Evolutionary conservation across 176 grass and related monocot genomes (phyloP), one percentile per base, ranked within the genome.

Genomic region (Triticum monococcum): DNA sequence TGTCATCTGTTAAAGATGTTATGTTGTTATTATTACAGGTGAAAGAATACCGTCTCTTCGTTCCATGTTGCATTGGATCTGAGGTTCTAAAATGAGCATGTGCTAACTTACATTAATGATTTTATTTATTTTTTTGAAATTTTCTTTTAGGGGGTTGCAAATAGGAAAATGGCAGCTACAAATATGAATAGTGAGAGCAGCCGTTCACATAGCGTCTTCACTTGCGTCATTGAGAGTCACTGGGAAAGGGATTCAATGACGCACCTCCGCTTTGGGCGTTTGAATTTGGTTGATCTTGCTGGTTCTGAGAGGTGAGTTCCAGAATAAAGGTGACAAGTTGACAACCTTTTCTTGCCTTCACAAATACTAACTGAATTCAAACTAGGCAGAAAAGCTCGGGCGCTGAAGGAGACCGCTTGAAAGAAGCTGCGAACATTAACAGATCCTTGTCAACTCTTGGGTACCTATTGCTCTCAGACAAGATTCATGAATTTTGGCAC

Each of bases 381-480:
- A 90, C 81, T 92, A 98, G 95, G 91, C 93, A 98, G 89, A 98
- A 95, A 92, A 95, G 91, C 84, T 98, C 95, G 64, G 96, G 93
- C 66, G 93, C 93, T 54, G 96, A 95, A 88, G 96, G 95, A 86
- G 95, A 98, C 77, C 93, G 96, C 18, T 84, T 98, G 85, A 98
- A 98, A 88, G 96, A 98, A 93, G 96, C 96, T 77, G 91, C 96
- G 83, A 98, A 93, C 74, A 98, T 98, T 52, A 98, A 93, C 80
- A 95, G 91, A 93, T 98, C 96, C 12, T 83, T 98, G 65, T 98
- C 96, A 81, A 98, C 96, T 64, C 91, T 98, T 70, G 96, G 96
- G 96, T 98, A 98, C 67, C 13, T 77, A 62, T 75, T 86, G 4
- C 66, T 83, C 59, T 67, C 41, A 66, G 7, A 87, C 17, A 35